These are phyloP conservation scores for Nephelium lappaceum DNA, from an alignment of 345 rosid species.

Conservation along the genomic window DNA sequence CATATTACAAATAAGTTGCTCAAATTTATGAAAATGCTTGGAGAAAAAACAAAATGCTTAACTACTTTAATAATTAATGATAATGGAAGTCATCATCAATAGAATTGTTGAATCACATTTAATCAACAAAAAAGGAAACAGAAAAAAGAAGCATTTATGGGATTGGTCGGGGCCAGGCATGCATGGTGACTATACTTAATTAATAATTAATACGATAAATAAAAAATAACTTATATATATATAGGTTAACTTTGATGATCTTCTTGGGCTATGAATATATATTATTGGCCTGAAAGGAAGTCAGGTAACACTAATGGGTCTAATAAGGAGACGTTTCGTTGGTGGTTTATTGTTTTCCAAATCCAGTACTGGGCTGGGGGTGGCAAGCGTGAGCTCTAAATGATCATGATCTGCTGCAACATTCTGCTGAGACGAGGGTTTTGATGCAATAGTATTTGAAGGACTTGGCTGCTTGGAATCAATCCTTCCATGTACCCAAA, in stretches of 20 bases:
- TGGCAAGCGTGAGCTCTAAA: slow-evolving; percentile 59
- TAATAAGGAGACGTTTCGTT: slow-evolving; percentile 29
- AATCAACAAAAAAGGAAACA: not conserved
- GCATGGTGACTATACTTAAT: not conserved
- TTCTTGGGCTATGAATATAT: not conserved
- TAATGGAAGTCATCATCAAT: not conserved
- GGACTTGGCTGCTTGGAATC: slow-evolving; percentile 19
- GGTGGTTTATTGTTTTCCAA: slow-evolving; percentile 33
- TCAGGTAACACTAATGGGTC: slow-evolving; percentile 47
- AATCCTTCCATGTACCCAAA: slow-evolving; percentile 9
- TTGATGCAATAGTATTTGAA: slow-evolving; percentile 9
- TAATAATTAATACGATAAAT: not conserved
- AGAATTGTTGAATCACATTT: not conserved
- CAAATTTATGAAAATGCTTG: too few species aligned
- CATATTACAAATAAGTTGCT: too few species aligned
- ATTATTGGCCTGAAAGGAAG: not conserved
- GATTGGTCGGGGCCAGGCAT: not conserved
- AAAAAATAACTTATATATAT: not conserved
- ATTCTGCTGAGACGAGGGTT: slow-evolving; percentile 13
- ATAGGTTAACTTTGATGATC: slow-evolving; percentile 3
- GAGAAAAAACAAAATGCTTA: not conserved
- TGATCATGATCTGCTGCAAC: slow-evolving; percentile 10
- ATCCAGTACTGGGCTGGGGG: slow-evolving; percentile 28
- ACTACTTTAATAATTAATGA: not conserved
- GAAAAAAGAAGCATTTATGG: not conserved